A percentile compares a stretch with the other conserved stretches of the same genome.
Conservation (phyloP, 108 stramenopile species). For the Pseudonitzschia multiseries region DNA sequence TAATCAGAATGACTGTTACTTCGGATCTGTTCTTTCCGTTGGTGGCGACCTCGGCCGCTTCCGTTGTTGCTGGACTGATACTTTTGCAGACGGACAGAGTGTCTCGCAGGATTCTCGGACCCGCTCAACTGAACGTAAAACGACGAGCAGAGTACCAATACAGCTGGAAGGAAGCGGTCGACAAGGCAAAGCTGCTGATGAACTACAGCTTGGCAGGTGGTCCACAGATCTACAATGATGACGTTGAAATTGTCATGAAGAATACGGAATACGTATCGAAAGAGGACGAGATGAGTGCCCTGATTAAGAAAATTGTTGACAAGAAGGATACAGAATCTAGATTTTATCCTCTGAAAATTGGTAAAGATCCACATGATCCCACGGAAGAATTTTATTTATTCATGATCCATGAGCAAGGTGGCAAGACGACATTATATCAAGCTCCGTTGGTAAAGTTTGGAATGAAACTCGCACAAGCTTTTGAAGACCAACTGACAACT, state of each 20-base stretch:
- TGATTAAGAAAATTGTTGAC: constrained; percentile 16
- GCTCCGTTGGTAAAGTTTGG: constrained; percentile 65
- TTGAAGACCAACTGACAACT: constrained; percentile 56
- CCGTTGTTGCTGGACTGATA: constrained; percentile 24
- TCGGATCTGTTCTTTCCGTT: constrained; percentile 20
- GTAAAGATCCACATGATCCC: constrained; percentile 30
- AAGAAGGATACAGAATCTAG: constrained; percentile 13
- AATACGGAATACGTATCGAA: constrained; percentile 12
- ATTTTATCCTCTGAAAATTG: constrained; percentile 27
- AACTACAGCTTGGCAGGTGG: constrained; percentile 37
- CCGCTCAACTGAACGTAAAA: constrained; percentile 37
- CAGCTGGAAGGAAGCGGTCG: constrained; percentile 40
- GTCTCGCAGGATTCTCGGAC: constrained; percentile 36
- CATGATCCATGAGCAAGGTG: constrained; percentile 11
- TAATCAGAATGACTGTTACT: not conserved
- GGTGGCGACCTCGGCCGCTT: constrained; percentile 33
- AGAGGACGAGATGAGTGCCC: constrained; percentile 13
- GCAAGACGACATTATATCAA: constrained; percentile 28
- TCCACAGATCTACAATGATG: constrained; percentile 6
- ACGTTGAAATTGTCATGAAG: constrained; percentile 30
- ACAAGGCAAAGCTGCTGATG: constrained; percentile 36
- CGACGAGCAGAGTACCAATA: constrained; percentile 43
- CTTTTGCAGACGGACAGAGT: constrained; percentile 43
- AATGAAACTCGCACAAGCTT: constrained; percentile 45
- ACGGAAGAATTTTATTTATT: constrained; percentile 31